A percentile compares a stretch with the other conserved stretches of the same genome.
Evolutionary conservation across 257 asterid species (phyloP).

Genomic region (Nicotiana otophora): DNA sequence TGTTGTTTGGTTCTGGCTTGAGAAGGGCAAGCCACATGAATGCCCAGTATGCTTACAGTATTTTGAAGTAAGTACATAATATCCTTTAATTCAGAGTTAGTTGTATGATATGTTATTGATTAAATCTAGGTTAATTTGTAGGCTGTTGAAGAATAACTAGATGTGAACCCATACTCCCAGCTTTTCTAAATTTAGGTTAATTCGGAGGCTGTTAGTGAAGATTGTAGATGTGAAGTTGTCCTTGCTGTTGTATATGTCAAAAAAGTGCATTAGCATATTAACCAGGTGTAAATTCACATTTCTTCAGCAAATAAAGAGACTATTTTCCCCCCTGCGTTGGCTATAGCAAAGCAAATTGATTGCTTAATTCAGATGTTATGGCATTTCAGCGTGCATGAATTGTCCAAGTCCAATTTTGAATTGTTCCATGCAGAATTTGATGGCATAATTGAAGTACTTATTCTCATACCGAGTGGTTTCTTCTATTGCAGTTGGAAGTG

Average conservation of each 20-base stretch:
- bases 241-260: background rate
- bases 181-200: background rate
- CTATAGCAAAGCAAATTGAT: background rate
- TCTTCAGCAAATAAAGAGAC: background rate
- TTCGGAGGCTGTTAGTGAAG: background rate
- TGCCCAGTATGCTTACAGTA: slow-evolving; percentile 96
- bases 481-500: slow-evolving; percentile 20
- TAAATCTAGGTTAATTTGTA: background rate
- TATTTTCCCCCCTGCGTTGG: background rate
- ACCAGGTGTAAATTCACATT: background rate
- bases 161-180: background rate
- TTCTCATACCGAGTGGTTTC: background rate
- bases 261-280: background rate
- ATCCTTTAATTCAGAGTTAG: background rate
- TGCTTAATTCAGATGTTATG: background rate
- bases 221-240: background rate
- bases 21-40: slow-evolving; percentile 91
- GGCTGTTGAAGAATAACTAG: slow-evolving; percentile 1
- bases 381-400: background rate
- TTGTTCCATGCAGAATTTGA: background rate
- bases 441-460: background rate
- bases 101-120: background rate
- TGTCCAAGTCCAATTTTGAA: background rate
- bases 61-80: slow-evolving; percentile 63
- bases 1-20: slow-evolving; percentile 98